Percentiles rank a stretch among this genome's conserved stretches.
phyloP scores from a whole-genome alignment of 2,329 filamentous ascomycete genomes.

The Leptographium flavum region DNA sequence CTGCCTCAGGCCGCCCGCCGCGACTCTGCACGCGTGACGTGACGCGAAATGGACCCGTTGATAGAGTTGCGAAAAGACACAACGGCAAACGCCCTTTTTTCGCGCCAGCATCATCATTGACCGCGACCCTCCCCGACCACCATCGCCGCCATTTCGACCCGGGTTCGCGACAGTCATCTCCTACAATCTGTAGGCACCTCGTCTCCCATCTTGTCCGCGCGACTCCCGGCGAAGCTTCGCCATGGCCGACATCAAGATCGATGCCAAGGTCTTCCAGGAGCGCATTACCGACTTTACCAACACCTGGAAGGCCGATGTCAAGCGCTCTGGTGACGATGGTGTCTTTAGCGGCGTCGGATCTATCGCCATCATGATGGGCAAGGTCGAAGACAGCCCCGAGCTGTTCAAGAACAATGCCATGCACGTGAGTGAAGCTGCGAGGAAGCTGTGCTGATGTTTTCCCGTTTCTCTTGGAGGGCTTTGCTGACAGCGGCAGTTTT shows the following conservation, averaged over 20 bases:
- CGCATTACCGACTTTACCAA: slow-evolving; percentile 75
- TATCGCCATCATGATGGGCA: slow-evolving; percentile 84
- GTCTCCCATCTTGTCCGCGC: not conserved
- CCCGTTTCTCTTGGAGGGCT: no score
- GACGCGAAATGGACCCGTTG: slow-evolving; percentile 10
- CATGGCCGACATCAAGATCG: slow-evolving; percentile 83
- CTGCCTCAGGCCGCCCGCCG: not conserved
- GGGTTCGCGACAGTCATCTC: no score
- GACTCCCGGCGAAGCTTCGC: slow-evolving; percentile 17
- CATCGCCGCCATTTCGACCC: slow-evolving; percentile 6
- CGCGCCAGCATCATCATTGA: not conserved
- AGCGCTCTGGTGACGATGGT: slow-evolving; percentile 74
- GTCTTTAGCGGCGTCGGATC: slow-evolving; percentile 78
- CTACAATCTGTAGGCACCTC: not conserved
- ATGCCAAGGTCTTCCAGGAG: slow-evolving; percentile 86
- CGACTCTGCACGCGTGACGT: slow-evolving; percentile 10
- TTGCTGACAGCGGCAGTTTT: slow-evolving; percentile 51
- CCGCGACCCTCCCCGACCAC: not conserved
- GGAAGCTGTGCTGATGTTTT: no score
- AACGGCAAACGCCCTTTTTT: not conserved
- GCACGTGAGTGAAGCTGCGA: slow-evolving; percentile 64
- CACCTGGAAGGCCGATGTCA: slow-evolving; percentile 83
- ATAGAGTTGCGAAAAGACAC: not conserved
- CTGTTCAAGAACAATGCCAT: slow-evolving; percentile 96
- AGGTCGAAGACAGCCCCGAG: slow-evolving; percentile 73